Evolutionary conservation across 768 basidiomycete genomes (phyloP), one percentile per base, ranked within the genome.

Genomic region (Leccinellum rugosiceps): DNA sequence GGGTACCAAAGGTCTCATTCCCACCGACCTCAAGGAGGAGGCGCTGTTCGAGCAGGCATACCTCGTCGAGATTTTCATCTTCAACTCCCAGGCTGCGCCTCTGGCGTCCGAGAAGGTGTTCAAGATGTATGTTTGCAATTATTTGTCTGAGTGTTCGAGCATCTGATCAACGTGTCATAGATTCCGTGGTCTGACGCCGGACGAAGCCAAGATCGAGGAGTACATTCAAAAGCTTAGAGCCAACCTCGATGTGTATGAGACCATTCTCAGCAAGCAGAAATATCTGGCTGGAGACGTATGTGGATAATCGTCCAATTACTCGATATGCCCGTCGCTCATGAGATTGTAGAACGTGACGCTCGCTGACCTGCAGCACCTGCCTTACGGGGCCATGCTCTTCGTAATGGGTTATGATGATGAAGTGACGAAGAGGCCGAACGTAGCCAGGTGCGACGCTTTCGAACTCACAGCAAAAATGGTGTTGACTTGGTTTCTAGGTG

Each of bases 231-330:
- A 51, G 5, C 68, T 81, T 3, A 65, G 66, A 0, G 63, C 58
- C 1, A 79, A 72, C 52, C 72, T 87, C 11, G 77, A 81, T 17
- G 80, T 63, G 2, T 86, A 86, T 57, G 82, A 87, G 0, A 46
- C 49, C 14, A 81, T 87, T 28, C 74, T 87, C 21, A 61, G 73
- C 48, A 85, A 82, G 65, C 78, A 81, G 41, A 76, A 74, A 52
- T 86, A 85, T 59, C 63, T 85, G 13, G 83, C 79, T 52, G 85
- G 86, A 2, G 70, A 85, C 56, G 84, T 82, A 53, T 46, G 78
- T 72, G 21, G 45, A 52, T 25, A 17, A 13, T 52, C 0, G 14
- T 30, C 26, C 11, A 7, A 0, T 1, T 0, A 2, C 23, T 48
- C 31, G 26, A 30, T 41, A 13, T 32, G 14, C 2, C 2, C 30